These are phyloP conservation scores for Pyrrhoderma noxium DNA, from an alignment of 1,284 basidiomycete genomes.

Conservation along the genomic window DNA sequence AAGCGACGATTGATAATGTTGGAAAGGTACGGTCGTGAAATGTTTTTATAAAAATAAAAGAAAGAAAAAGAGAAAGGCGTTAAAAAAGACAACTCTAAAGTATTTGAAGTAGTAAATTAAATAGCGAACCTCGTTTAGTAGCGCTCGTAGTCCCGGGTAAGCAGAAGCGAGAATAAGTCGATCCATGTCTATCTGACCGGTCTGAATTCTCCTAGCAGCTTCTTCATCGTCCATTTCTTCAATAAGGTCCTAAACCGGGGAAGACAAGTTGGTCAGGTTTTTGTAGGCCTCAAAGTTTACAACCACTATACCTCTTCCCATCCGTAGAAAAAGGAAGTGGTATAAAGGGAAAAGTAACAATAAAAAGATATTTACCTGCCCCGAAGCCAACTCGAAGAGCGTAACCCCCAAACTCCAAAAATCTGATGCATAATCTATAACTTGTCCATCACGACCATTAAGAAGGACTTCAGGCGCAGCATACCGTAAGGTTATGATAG, in stretches of 20 bases:
- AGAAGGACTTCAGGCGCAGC: slow-evolving; percentile 10
- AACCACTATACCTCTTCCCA: too few relatives aligned
- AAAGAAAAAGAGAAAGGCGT: neutral
- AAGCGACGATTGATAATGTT: too few relatives aligned
- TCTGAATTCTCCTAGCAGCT: neutral
- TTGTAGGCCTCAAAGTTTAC: too few relatives aligned
- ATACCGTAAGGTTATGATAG: slow-evolving; percentile 11
- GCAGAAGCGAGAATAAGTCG: slow-evolving; percentile 7
- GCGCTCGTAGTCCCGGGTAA: slow-evolving; percentile 7
- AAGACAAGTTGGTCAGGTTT: neutral
- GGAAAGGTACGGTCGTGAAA: too few relatives aligned
- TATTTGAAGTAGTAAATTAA: neutral
- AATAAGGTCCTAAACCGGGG: slow-evolving; percentile 4
- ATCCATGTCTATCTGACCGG: neutral
- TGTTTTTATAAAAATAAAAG: too few relatives aligned
- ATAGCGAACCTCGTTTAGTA: slow-evolving; percentile 4
- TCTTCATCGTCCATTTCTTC: slow-evolving; percentile 11
- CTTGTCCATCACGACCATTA: neutral
- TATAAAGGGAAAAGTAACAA: neutral
- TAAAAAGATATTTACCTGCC: neutral
- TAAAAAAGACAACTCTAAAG: neutral
- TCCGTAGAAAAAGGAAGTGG: too few relatives aligned
- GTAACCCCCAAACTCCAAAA: slow-evolving; percentile 12
- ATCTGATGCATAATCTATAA: neutral
- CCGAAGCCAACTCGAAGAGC: slow-evolving; percentile 12